phyloP scores from a whole-genome alignment of 768 basidiomycete species.

The Gloeopeniophorella convolvens region DNA sequence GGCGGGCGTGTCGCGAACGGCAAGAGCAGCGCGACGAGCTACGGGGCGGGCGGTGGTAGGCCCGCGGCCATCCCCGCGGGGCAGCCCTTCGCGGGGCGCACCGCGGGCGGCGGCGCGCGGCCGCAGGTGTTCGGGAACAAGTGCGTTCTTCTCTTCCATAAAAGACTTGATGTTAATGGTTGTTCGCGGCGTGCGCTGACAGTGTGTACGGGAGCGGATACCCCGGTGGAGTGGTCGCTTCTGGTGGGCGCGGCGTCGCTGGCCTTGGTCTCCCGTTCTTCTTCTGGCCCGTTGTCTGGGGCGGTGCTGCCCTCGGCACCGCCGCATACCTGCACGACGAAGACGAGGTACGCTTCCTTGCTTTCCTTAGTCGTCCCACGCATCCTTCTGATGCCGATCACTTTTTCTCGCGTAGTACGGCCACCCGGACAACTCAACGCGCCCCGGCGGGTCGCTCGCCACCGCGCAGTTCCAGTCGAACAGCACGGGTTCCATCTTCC shows the following conservation, averaged over 20 bases:
- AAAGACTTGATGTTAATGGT: not conserved
- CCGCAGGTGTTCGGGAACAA: slow-evolving; percentile 21
- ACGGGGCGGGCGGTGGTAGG: slow-evolving; percentile 21
- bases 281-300: slow-evolving; percentile 27
- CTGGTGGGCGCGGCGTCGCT: slow-evolving; percentile 15
- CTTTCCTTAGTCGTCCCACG: not conserved
- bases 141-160: slow-evolving; percentile 12
- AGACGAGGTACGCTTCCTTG: slow-evolving; percentile 16
- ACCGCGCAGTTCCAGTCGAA: slow-evolving; percentile 27
- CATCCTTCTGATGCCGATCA: not conserved
- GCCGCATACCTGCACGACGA: slow-evolving; percentile 15
- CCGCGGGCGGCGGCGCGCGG: slow-evolving; percentile 24
- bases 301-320: not conserved
- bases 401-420: slow-evolving; percentile 28
- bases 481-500: slow-evolving; percentile 27
- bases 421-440: slow-evolving; percentile 28
- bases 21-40: slow-evolving; percentile 20
- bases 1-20: not conserved
- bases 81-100: slow-evolving; percentile 23
- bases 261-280: slow-evolving; percentile 23
- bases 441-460: slow-evolving; percentile 31
- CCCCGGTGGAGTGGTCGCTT: slow-evolving; percentile 12
- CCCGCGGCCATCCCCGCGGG: slow-evolving; percentile 19
- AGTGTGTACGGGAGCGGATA: slow-evolving; percentile 28
- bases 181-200: not conserved